A percentile compares a stretch with the other conserved stretches of the same genome.
Evolutionary conservation across 2,329 filamentous ascomycete species (phyloP).

Genomic region (Apiospora phragmitis): DNA sequence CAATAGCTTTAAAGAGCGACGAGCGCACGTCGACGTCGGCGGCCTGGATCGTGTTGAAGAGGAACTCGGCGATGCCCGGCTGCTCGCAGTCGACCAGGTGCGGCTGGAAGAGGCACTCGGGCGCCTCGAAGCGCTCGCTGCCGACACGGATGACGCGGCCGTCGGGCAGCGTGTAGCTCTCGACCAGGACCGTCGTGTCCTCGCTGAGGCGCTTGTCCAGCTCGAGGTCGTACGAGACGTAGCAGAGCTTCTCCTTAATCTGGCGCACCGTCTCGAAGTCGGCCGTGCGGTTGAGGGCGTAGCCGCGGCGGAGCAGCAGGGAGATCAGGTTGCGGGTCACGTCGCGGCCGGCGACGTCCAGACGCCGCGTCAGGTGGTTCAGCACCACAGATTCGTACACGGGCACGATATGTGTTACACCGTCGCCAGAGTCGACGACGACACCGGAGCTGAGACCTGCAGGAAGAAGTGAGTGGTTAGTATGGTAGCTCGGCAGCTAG

Average conservation of each 20-base stretch:
- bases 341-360: conserved; percentile 94
- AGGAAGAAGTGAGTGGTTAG: conserved; percentile 1
- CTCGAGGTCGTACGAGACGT: conserved; percentile 97
- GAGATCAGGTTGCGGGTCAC: conserved; percentile 98
- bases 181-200: conserved; percentile 94
- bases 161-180: conserved; percentile 96
- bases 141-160: conserved; percentile 95
- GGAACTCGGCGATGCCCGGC: conserved; percentile 91
- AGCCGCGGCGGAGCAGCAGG: conserved; percentile 87
- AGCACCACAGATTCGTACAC: conserved; percentile 98
- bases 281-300: conserved; percentile 95
- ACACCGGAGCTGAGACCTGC: conserved; percentile 84
- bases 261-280: conserved; percentile 99
- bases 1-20: conserved; percentile 95
- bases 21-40: conserved; percentile 94
- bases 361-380: conserved; percentile 89
- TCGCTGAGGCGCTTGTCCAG: conserved; percentile 94
- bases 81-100: conserved; percentile 98
- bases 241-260: conserved; percentile 99
- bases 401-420: conserved; percentile 97
- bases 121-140: conserved; percentile 95
- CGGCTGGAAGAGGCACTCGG: conserved; percentile 97
- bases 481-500: conserved; percentile 12
- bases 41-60: conserved; percentile 98
- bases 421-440: conserved; percentile 97